Evolutionary conservation across 2,329 filamentous ascomycete species (phyloP).

Genomic region (Grosmannia clavigera): DNA sequence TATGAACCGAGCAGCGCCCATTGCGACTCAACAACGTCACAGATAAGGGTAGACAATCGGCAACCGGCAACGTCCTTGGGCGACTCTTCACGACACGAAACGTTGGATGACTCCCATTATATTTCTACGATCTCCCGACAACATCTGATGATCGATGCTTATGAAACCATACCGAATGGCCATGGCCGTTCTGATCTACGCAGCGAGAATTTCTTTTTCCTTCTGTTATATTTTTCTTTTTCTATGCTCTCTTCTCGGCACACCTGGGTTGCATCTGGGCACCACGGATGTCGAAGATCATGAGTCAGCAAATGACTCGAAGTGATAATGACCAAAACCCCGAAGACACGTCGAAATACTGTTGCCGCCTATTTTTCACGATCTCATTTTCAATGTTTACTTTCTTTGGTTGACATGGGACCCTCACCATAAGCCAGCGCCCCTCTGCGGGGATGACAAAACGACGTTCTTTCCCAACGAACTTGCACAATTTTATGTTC

Average conservation of each 20-base stretch:
- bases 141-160: not conserved
- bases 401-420: conserved; percentile 8
- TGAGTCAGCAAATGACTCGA: not conserved
- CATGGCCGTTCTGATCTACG: not conserved
- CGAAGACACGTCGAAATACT: conserved; percentile 7
- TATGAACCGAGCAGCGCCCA: conserved; percentile 15
- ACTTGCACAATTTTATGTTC: not conserved
- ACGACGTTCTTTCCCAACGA: not conserved
- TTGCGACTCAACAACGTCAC: conserved; percentile 17
- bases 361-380: conserved; percentile 9
- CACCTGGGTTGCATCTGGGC: not conserved
- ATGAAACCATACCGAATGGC: not conserved
- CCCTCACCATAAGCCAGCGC: conserved; percentile 8
- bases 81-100: not conserved
- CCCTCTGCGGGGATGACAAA: not conserved
- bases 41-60: conserved; percentile 7
- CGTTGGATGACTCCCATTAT: not conserved
- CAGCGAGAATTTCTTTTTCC: not conserved
- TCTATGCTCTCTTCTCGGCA: not conserved
- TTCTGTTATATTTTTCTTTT: not conserved
- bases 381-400: conserved; percentile 1
- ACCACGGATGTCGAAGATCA: not conserved
- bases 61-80: not conserved
- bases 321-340: conserved; percentile 11
- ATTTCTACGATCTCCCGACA: not conserved